These are phyloP conservation scores for Schizosaccharomyces versatilis DNA, from an alignment of 1,139 yeast genomes.

Conservation along the genomic window DNA sequence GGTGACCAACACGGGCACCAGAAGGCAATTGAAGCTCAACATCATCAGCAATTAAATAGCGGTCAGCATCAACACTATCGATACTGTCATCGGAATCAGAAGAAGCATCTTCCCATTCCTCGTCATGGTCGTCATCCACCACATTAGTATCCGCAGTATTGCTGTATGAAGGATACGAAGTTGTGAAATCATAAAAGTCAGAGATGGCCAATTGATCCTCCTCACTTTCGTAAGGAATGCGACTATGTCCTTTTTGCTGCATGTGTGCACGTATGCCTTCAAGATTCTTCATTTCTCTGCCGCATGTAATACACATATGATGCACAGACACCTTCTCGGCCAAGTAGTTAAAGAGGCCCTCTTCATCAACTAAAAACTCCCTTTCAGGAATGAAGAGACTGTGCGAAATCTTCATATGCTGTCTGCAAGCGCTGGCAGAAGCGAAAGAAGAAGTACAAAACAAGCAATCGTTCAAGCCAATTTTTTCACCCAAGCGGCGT, in stretches of 20 bases:
- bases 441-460: slow-evolving; percentile 26
- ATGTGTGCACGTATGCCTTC: slow-evolving; percentile 86
- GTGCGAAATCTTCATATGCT: slow-evolving; percentile 55
- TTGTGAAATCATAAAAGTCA: slow-evolving; percentile 66
- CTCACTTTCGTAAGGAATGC: slow-evolving; percentile 67
- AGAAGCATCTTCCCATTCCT: slow-evolving; percentile 25
- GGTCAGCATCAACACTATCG: slow-evolving; percentile 19
- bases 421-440: slow-evolving; percentile 37
- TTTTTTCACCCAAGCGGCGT: slow-evolving; percentile 33
- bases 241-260: slow-evolving; percentile 65
- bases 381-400: slow-evolving; percentile 78
- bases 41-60: slow-evolving; percentile 30
- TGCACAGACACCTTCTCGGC: slow-evolving; percentile 74
- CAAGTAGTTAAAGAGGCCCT: slow-evolving; percentile 51
- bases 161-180: slow-evolving; percentile 28
- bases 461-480: slow-evolving; percentile 54
- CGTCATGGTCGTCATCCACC: slow-evolving; percentile 25
- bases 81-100: slow-evolving; percentile 27
- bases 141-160: slow-evolving; percentile 26
- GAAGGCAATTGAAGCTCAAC: slow-evolving; percentile 56
- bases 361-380: slow-evolving; percentile 40
- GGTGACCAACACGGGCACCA: slow-evolving; percentile 73
- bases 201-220: slow-evolving; percentile 63
- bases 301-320: slow-evolving; percentile 62
- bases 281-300: slow-evolving; percentile 57